These are phyloP conservation scores for Sporothrix pallida DNA, from an alignment of 2,329 filamentous ascomycete species.

Conservation along the genomic window DNA sequence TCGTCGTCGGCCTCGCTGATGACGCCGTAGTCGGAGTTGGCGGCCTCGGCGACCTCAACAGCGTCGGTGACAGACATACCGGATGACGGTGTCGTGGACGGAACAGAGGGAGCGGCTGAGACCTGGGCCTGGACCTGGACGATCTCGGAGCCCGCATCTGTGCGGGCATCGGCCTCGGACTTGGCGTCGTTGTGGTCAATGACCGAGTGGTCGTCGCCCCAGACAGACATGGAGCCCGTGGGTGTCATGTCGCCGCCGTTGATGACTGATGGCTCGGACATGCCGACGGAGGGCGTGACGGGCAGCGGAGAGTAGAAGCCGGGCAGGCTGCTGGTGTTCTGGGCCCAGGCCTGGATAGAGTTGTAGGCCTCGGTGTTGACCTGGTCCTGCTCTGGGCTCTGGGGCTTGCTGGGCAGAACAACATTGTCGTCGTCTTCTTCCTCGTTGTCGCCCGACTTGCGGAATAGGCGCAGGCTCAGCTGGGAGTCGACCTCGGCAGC, in stretches of 20 bases:
- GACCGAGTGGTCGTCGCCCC: constrained; percentile 45
- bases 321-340: constrained; percentile 52
- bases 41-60: constrained; percentile 36
- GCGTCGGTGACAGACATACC: not conserved
- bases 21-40: constrained; percentile 54
- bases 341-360: constrained; percentile 70
- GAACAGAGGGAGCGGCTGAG: not conserved
- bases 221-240: constrained; percentile 62
- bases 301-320: constrained; percentile 68
- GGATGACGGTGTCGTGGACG: not conserved
- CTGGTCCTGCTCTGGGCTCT: constrained; percentile 53
- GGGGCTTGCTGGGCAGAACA: constrained; percentile 56
- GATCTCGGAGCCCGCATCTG: not conserved
- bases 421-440: constrained; percentile 55
- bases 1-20: constrained; percentile 61
- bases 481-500: constrained; percentile 12
- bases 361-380: constrained; percentile 56
- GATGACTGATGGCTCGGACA: constrained; percentile 59
- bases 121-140: constrained; percentile 6
- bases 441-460: constrained; percentile 47
- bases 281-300: constrained; percentile 54
- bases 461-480: constrained; percentile 41
- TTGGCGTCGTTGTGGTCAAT: not conserved
- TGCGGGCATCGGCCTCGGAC: not conserved
- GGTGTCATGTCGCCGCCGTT: constrained; percentile 60